Base-by-base conservation (phyloP, 2,329 filamentous ascomycete species). In the Pyrenochaeta sp. region DNA sequence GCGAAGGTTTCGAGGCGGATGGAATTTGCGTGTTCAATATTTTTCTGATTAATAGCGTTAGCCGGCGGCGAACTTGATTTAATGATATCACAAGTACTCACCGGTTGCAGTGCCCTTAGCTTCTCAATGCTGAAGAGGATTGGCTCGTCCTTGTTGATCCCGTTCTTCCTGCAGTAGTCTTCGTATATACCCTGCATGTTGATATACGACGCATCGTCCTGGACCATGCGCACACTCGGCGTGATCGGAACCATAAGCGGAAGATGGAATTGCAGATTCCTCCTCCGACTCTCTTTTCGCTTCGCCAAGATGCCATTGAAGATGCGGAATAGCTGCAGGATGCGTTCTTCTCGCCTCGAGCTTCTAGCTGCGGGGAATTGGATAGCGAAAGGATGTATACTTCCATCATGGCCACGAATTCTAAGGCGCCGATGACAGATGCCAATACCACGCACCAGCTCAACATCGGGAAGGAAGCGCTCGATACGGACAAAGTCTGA, bases 401-500 rank as follows among this genome's bases (percentile, higher is more conserved):
- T 98, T 66, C 96, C 95, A 78, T 99, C 96, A 74, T 98, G 94
- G 15, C 95, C 96, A 64, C 96, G 91, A 75, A 99, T 98, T 81
- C 93, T 97, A 68, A 99, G 85, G 46, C 96, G 88, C 32, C 95
- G 88, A 78, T 98, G 94, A 50, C 94, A 98, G 30, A 93, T 90
- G 53, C 93, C 93, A 68, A 96, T 92, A 9, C 90, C 92, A 54
- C 95, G 90, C 42, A 99, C 91, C 51, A 98, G 85, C 68, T 99
- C 94, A 22, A 99, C 93, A 65, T 95, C 91, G 9, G 96, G 93
- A 69, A 99, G 80, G 86, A 99, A 99, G 25, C 94, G 90, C 77
- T 99, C 96, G 65, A 99, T 98, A 45, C 93, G 90, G 65, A 99
- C 90, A 75, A 99, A 99, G 77, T 99, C 95, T 70, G 96, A 93